phyloP scores from a whole-genome alignment of 495 filamentous ascomycete species.

The Aspergillus avenaceus region DNA sequence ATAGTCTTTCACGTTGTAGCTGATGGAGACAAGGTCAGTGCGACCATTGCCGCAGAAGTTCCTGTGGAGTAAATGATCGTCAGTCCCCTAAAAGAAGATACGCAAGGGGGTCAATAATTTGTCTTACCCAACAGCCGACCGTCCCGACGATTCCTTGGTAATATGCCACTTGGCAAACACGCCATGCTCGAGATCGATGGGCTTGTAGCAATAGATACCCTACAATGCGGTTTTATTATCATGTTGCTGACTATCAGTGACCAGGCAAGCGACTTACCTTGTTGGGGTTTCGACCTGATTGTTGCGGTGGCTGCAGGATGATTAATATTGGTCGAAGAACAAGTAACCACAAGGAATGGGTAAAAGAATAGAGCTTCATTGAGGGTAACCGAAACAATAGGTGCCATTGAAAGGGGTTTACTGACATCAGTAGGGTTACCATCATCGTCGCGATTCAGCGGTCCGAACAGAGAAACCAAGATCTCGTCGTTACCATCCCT shows the following conservation, averaged over 20 bases:
- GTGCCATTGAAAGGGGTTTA: too few relatives aligned
- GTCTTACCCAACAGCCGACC: not conserved
- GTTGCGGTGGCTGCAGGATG: not conserved
- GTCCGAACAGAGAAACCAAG: conserved; percentile 2
- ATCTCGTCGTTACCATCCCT: conserved; percentile 2
- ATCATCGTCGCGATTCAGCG: not conserved
- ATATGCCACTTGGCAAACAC: conserved; percentile 1
- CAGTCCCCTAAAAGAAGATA: not conserved
- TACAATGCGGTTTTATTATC: not conserved
- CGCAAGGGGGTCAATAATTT: not conserved
- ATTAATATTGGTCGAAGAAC: too few relatives aligned
- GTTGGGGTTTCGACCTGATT: not conserved
- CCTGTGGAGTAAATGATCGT: not conserved
- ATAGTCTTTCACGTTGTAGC: not conserved
- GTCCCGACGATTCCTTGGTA: not conserved
- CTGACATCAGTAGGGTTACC: not conserved
- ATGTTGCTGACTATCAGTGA: not conserved
- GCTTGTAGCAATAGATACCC: conserved; percentile 2
- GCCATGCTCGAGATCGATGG: not conserved
- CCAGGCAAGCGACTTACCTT: not conserved
- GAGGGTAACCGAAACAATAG: too few relatives aligned
- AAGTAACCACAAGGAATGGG: too few relatives aligned
- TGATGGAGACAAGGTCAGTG: not conserved
- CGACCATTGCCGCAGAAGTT: not conserved
- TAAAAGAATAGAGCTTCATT: too few relatives aligned